A percentile compares a stretch with the other conserved stretches of the same genome.
Conservation (phyloP, 2,329 filamentous ascomycete genomes). For the Xylariomycetidae sp. region DNA sequence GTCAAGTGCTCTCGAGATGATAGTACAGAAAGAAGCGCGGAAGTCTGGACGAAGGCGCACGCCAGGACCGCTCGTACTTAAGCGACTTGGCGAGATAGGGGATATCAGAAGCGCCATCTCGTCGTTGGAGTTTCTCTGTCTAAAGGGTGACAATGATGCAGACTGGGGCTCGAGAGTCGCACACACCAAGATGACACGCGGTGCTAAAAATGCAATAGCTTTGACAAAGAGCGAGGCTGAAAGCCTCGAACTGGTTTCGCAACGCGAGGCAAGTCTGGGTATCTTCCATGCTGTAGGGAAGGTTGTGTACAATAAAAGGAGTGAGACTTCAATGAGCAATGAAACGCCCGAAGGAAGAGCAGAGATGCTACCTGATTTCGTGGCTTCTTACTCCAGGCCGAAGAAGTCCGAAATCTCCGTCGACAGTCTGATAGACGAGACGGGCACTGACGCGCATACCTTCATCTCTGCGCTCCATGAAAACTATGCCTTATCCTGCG, state of each 20-base stretch:
- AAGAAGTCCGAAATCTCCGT: slow-evolving; percentile 62
- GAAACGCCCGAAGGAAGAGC: slow-evolving; percentile 32
- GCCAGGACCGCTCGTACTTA: slow-evolving; percentile 74
- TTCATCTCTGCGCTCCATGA: slow-evolving; percentile 90
- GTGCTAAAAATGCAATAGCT: slow-evolving; percentile 47
- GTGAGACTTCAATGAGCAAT: slow-evolving; percentile 43
- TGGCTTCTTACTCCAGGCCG: slow-evolving; percentile 53
- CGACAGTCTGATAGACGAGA: slow-evolving; percentile 83
- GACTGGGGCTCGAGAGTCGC: slow-evolving; percentile 72
- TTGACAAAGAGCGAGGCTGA: slow-evolving; percentile 76
- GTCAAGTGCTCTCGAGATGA: slow-evolving; percentile 73
- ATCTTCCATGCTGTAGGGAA: slow-evolving; percentile 97
- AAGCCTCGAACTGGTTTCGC: slow-evolving; percentile 74
- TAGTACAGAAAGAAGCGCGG: slow-evolving; percentile 80
- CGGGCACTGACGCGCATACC: slow-evolving; percentile 84
- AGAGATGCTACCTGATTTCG: slow-evolving; percentile 55
- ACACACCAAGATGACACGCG: slow-evolving; percentile 64
- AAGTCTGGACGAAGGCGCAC: slow-evolving; percentile 71
- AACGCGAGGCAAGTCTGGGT: slow-evolving; percentile 82
- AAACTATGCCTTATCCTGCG: slow-evolving; percentile 86
- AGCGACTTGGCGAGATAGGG: slow-evolving; percentile 76
- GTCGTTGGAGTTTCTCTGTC: slow-evolving; percentile 84
- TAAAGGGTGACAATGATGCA: slow-evolving; percentile 70
- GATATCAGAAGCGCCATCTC: slow-evolving; percentile 92
- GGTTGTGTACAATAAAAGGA: slow-evolving; percentile 92